Conservation (phyloP, 202 grass and related monocot genomes). For the Zoysia matrella region DNA sequence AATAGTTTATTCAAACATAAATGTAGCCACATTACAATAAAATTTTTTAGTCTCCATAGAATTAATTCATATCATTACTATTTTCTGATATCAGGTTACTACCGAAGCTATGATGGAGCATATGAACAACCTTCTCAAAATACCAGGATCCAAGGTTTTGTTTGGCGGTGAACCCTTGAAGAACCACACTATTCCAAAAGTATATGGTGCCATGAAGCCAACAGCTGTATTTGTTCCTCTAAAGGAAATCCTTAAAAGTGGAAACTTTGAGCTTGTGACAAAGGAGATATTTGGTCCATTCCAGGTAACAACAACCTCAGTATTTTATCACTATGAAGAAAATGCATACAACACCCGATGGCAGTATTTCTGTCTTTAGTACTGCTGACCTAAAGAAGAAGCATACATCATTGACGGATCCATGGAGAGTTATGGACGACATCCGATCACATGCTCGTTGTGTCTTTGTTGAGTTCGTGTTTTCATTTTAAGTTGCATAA, state of each 20-base stretch:
- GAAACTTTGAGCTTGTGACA: constrained; percentile 84
- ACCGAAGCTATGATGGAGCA: constrained; percentile 83
- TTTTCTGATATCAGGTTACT: constrained; percentile 65
- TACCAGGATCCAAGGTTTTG: constrained; percentile 86
- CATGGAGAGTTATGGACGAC: neutral
- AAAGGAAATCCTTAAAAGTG: constrained; percentile 72
- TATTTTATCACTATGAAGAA: neutral
- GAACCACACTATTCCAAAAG: constrained; percentile 88
- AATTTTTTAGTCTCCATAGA: neutral
- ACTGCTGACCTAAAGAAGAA: neutral
- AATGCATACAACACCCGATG: neutral
- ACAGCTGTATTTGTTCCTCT: constrained; percentile 94
- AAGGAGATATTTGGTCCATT: constrained; percentile 98
- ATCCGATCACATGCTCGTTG: too few species aligned
- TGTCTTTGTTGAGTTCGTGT: too few species aligned
- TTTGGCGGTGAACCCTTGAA: constrained; percentile 85
- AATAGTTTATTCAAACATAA: constrained; percentile 17
- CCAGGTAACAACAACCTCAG: constrained; percentile 59
- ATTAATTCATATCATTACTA: constrained; percentile 14
- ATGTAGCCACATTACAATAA: neutral
- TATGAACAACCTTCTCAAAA: constrained; percentile 76
- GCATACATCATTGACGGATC: neutral
- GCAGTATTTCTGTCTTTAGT: neutral
- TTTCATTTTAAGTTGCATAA: too few species aligned
- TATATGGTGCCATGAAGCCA: constrained; percentile 93